Evolutionary conservation across 441 rosid species (phyloP), one percentile per base, ranked within the genome.

Genomic region (Metrosideros polymorpha): DNA sequence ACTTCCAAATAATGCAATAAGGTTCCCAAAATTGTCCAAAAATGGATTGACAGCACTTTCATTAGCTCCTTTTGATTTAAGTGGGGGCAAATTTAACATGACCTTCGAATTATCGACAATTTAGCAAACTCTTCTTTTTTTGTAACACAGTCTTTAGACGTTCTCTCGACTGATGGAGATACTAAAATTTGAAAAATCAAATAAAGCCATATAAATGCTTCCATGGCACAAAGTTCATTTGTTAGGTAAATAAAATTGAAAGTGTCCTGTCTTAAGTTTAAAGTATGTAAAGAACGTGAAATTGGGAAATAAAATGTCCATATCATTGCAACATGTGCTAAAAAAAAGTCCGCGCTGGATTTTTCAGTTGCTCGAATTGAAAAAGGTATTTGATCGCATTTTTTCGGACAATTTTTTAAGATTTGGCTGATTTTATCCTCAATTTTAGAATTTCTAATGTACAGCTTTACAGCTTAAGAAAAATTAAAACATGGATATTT

Each of bases 391-490:
- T 0, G 13, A 18, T 35, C 3, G 45, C 43, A 35, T 66, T 66
- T 49, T 32, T 17, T 32, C 0, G 13, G 27, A 19, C 14, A 9
- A 7, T 61, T 63, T 61, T 30, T 30, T 3, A 18, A 63, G 13
- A 19, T 18, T 32, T 63, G 42, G 3, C 18, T 32, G 10, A 17
- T 63, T 63, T 63, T 18, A 9, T 17, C 76, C 43, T 17, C 76
- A 63, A 66, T 10, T 35, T 66, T 9, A 19, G 47, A 66, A 35
- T 35, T 35, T 66, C 39, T 61, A 61, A 61, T 61, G 66, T 61
- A 29, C 0, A 29, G 71, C 19, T 0, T 25, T 2, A n/a, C n/a
- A n/a, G n/a, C n/a, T n/a, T n/a, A n/a, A 25, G 0, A 15, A 29
- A 61, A 61, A 1, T 29, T 0, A 7, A 6, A 66, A 19, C 77